phyloP scores from a whole-genome alignment of 805 yeast species.

The Yarrowia keelungensis region DNA sequence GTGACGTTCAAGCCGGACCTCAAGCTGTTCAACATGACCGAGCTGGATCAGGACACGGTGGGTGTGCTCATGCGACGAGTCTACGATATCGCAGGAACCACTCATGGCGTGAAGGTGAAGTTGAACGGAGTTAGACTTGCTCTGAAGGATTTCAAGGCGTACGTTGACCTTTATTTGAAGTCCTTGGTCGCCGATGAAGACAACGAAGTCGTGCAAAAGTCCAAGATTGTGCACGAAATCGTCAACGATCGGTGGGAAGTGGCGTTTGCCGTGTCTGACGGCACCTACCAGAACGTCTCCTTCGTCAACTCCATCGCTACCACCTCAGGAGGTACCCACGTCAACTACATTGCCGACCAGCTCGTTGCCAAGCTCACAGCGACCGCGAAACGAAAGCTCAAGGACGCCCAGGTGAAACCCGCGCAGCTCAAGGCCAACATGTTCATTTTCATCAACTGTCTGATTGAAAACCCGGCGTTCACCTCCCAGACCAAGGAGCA shows the following conservation, averaged over 20 bases:
- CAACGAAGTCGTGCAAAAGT: conserved; percentile 54
- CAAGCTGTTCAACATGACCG: conserved; percentile 81
- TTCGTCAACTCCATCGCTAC: conserved; percentile 98
- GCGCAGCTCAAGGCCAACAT: conserved; percentile 88
- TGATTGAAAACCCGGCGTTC: conserved; percentile 95
- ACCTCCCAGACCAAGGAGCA: conserved; percentile 98
- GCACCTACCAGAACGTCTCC: conserved; percentile 89
- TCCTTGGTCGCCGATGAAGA: conserved; percentile 54
- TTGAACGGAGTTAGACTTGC: conserved; percentile 76
- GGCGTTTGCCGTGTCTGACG: conserved; percentile 93
- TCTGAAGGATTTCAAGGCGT: conserved; percentile 78
- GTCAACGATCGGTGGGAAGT: conserved; percentile 93
- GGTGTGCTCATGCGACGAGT: conserved; percentile 92
- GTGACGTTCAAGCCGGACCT: conserved; percentile 90
- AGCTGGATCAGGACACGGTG: conserved; percentile 78
- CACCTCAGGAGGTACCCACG: conserved; percentile 96
- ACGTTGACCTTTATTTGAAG: conserved; percentile 86
- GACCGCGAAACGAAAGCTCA: conserved; percentile 70
- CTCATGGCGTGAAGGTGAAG: conserved; percentile 76
- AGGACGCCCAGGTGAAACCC: conserved; percentile 75
- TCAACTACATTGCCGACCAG: conserved; percentile 83
- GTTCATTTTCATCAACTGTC: conserved; percentile 88
- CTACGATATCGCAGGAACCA: conserved; percentile 94
- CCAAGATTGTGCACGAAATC: conserved; percentile 77
- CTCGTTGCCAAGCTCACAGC: conserved; percentile 79